Evolutionary conservation across 2,329 filamentous ascomycete genomes (phyloP).

Genomic region (Microsporum canis): DNA sequence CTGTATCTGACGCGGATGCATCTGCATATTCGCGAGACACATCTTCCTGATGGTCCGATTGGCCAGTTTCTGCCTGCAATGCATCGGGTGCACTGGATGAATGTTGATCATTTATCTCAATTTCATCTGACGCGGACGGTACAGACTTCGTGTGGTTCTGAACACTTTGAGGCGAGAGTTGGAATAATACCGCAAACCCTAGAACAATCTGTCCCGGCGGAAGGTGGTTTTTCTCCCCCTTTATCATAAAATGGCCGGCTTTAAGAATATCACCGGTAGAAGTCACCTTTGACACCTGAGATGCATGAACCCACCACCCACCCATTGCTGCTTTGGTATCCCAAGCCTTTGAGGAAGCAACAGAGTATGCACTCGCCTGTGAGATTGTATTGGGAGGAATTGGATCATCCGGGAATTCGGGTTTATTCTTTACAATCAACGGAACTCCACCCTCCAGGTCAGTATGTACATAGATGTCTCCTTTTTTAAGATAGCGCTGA

Average conservation of each 20-base stretch:
- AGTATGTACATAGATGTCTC: slow-evolving; percentile 84
- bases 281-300: slow-evolving; percentile 81
- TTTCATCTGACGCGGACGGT: not conserved
- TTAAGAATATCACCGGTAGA: slow-evolving; percentile 69
- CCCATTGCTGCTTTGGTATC: slow-evolving; percentile 93
- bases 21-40: not conserved
- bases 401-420: slow-evolving; percentile 63
- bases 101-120: not conserved
- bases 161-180: slow-evolving; percentile 79
- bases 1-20: not conserved
- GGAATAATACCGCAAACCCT: slow-evolving; percentile 79
- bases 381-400: slow-evolving; percentile 85
- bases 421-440: slow-evolving; percentile 85
- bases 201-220: slow-evolving; percentile 78
- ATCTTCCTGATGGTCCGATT: not conserved
- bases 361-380: slow-evolving; percentile 74
- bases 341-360: slow-evolving; percentile 84
- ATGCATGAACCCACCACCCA: slow-evolving; percentile 86
- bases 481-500: slow-evolving; percentile 69
- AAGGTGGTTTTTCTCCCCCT: slow-evolving; percentile 81
- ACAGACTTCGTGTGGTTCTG: slow-evolving; percentile 67
- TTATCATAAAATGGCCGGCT: slow-evolving; percentile 66
- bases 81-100: not conserved
- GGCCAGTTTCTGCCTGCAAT: not conserved
- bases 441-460: slow-evolving; percentile 73